These are phyloP conservation scores for Aspergillus sp. DNA, from an alignment of 2,329 filamentous ascomycete genomes.

Conservation along the genomic window DNA sequence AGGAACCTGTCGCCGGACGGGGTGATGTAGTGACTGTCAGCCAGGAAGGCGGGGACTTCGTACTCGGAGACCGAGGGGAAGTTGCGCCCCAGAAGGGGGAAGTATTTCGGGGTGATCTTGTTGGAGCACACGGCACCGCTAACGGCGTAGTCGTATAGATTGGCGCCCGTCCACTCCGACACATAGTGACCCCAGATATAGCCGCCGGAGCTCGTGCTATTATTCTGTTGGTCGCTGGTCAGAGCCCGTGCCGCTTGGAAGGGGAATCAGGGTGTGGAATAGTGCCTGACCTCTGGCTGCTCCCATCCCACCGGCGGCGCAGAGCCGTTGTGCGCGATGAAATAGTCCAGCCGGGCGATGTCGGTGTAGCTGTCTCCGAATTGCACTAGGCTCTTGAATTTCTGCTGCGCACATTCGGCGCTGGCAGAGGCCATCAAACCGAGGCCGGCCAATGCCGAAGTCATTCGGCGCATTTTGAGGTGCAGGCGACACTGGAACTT, in stretches of 20 bases:
- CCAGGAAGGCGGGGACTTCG: conserved; percentile 40
- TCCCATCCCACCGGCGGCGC: conserved; percentile 55
- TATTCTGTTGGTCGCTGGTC: conserved; percentile 22
- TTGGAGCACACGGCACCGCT: conserved; percentile 65
- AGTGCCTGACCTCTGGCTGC: conserved; percentile 40
- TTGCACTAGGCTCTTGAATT: conserved; percentile 55
- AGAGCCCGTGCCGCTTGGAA: background rate
- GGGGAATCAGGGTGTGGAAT: too few relatives aligned
- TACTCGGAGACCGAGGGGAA: conserved; percentile 58
- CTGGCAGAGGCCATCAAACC: background rate
- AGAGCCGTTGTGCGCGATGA: conserved; percentile 47
- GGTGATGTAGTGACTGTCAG: conserved; percentile 17
- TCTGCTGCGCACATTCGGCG: conserved; percentile 24
- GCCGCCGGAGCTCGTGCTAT: conserved; percentile 54
- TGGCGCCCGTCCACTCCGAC: conserved; percentile 44
- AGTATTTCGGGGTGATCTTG: conserved; percentile 50
- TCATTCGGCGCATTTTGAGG: too few relatives aligned
- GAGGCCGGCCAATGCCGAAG: too few relatives aligned
- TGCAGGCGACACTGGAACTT: too few relatives aligned
- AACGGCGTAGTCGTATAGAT: conserved; percentile 60
- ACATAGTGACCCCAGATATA: conserved; percentile 61
- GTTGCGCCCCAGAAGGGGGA: conserved; percentile 40
- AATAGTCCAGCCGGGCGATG: conserved; percentile 57
- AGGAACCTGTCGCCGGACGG: conserved; percentile 21
- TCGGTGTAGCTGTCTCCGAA: conserved; percentile 75